A percentile compares a stretch with the other conserved stretches of the same genome.
Conservation (phyloP, 208 protist species). For the Trypanosoma platydactyli region DNA sequence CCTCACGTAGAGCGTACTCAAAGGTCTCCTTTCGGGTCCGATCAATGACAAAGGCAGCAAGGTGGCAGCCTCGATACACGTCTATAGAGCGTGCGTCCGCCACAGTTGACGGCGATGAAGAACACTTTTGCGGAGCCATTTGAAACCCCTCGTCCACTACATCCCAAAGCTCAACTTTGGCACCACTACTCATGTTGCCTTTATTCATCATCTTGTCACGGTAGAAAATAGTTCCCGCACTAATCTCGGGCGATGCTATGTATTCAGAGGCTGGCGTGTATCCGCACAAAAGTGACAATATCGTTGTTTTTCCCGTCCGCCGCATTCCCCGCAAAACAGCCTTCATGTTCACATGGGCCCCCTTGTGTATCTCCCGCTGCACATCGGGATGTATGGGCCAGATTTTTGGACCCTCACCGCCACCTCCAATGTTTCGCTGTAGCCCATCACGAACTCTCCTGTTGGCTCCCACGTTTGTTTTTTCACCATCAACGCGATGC, state of each 20-base stretch:
- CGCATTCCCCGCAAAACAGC: conserved; percentile 69
- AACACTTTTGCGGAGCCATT: neutral
- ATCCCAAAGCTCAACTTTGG: conserved; percentile 83
- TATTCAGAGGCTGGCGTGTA: conserved; percentile 43
- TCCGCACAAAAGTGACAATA: conserved; percentile 62
- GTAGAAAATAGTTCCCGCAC: conserved; percentile 56
- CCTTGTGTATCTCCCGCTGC: conserved; percentile 62
- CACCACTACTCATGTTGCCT: conserved; percentile 30
- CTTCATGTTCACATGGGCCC: conserved; percentile 82
- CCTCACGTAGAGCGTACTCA: conserved; percentile 64
- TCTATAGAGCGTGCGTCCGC: conserved; percentile 57
- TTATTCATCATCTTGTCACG: neutral
- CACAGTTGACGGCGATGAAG: neutral
- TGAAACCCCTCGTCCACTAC: conserved; percentile 56
- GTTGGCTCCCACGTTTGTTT: neutral
- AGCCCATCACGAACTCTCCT: neutral
- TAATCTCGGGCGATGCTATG: conserved; percentile 55
- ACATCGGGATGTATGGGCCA: conserved; percentile 64
- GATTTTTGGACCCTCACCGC: conserved; percentile 39
- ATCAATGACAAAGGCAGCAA: conserved; percentile 76
- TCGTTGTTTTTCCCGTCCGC: conserved; percentile 63
- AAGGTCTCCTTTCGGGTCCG: conserved; percentile 45
- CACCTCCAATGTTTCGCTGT: conserved; percentile 4
- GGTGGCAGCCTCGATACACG: conserved; percentile 62
- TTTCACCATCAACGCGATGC: neutral